Base-by-base conservation (phyloP, 2,329 filamentous ascomycete genomes). In the Orbilia ellipsospora region DNA sequence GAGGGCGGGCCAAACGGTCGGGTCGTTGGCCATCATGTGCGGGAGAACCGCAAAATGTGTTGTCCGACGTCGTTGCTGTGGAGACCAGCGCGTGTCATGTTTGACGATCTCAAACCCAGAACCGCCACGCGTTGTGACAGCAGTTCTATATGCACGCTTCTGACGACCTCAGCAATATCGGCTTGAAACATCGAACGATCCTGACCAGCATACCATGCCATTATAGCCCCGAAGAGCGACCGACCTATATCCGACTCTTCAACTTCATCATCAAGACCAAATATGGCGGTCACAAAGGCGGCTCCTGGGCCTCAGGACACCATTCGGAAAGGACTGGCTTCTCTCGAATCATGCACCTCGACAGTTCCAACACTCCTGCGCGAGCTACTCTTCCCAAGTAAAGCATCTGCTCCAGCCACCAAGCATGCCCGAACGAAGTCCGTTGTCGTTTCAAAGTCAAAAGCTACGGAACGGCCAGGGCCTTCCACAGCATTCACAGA, bases 51-150 rank as follows among this genome's bases (percentile, higher is more conserved):
- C 8, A 20, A 64, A 16, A 66, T 64, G 68, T 65, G 68, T 73
- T 73, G 68, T 16, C 60, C 54, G 68, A 54, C 61, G 68, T 73
- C 54, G 68, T 70, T 70, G 66, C 66, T 70, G 66, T 70, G 66
- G 66, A 63, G 66, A 70, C 66, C 50, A 16, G 10, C 12, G 5
- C 23, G 20, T 51, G 36, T 54, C 31, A 36, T 36, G 57, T 70
- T 70, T 70, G 66, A 61, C 40, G 42, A 26, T 20, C 65, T 56
- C 66, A 63, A 70, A 63, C 66, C 26, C 51, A 36, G 52, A 23
- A 20, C 8, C 1, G 10, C 40, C 59, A 45, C 65, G 66, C 66
- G 66, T 70, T 70, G 66, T 70, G 62, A 57, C 57, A 70, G 59
- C 63, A 51, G n/a, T 28, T 48, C 44, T 48, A 1, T 18, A 7